phyloP scores from a whole-genome alignment of 2,329 filamentous ascomycete species.

The Purpureocillium lavendulum region DNA sequence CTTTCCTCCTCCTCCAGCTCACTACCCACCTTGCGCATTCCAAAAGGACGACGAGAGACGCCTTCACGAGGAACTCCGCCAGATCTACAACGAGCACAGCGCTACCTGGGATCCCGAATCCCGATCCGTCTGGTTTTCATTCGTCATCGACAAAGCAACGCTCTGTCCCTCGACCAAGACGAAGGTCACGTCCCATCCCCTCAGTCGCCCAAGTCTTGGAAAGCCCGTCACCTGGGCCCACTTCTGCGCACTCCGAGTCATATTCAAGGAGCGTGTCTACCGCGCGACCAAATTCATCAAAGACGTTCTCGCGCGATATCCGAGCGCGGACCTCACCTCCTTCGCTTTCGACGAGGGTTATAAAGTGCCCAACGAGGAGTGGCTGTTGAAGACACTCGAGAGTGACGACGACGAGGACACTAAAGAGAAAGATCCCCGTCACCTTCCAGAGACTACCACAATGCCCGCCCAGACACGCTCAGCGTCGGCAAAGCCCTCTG shows the following conservation, averaged over 20 bases:
- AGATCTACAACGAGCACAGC: background rate
- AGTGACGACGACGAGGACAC: background rate
- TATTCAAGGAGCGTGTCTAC: constrained; percentile 4
- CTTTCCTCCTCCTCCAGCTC: background rate
- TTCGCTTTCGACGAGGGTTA: constrained; percentile 1
- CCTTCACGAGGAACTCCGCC: constrained; percentile 1
- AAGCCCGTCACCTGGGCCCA: constrained; percentile 7
- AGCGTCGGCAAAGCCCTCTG: too few relatives aligned
- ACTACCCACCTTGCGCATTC: constrained; percentile 3
- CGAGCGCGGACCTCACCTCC: constrained; percentile 2
- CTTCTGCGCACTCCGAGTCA: constrained; percentile 2
- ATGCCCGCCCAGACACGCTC: background rate
- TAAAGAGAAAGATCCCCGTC: too few relatives aligned
- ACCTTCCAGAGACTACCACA: too few relatives aligned
- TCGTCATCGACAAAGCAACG: constrained; percentile 5
- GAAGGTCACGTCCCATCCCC: constrained; percentile 6
- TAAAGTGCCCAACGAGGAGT: too few relatives aligned
- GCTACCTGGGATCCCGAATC: constrained; percentile 5
- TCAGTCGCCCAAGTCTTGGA: background rate
- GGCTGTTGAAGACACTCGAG: background rate
- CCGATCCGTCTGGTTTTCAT: constrained; percentile 1
- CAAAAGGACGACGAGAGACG: background rate
- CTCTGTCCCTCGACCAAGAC: constrained; percentile 1
- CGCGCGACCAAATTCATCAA: constrained; percentile 2
- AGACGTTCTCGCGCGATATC: constrained; percentile 1